Base-by-base conservation (phyloP, 805 yeast species). In the Ogataea parapolymorpha region DNA sequence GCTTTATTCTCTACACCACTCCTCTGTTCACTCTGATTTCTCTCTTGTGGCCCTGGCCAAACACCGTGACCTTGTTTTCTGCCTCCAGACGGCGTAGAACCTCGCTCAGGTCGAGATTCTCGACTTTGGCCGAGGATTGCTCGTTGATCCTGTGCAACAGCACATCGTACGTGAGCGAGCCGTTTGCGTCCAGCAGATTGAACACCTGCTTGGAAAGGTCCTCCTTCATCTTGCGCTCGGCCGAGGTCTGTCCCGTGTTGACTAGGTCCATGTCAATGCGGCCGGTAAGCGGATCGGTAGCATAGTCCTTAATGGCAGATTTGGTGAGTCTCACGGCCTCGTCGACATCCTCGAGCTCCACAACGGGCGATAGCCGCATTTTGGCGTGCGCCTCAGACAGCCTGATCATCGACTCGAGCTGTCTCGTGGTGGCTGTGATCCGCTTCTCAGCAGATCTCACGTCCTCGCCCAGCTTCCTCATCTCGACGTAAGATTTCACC, bases 371-470 rank as follows among this genome's bases (percentile, higher is more conserved):
- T 23, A 93, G 71, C 54, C 96, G 79, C 95, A 93, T 86, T 66
- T 89, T 90, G 2, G 99, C 99, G 61, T 93, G 98, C 0, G 98
- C 99, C 66, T 93, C 99, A 0, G 95, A 66, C 37, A 93, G 71
- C 58, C 99, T 80, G 51, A 91, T 90, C 95, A 93, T 87, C 38
- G 95, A 82, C 65, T 93, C 99, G 42, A 93, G 71, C 63, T 93
- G 99, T 66, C 99, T 79, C 2, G 99, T 91, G 0, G 99, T 93
- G 4, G 99, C 99, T 0, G 99, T 93, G 51, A 93, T 85, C 54
- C 99, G 73, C 63, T 83, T 85, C 48, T 93, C 98, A 10, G 88
- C 72, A 1, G 89, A 70, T 44, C 96, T 72, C 5, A 84, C 76
- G 59, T 89, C 98, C 57, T 93, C 98, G 39, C 99, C 99, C 48